Evolutionary conservation across 1,139 yeast genomes (phyloP), one percentile per base, ranked within the genome.

Genomic region (Eremothecium gossypii): DNA sequence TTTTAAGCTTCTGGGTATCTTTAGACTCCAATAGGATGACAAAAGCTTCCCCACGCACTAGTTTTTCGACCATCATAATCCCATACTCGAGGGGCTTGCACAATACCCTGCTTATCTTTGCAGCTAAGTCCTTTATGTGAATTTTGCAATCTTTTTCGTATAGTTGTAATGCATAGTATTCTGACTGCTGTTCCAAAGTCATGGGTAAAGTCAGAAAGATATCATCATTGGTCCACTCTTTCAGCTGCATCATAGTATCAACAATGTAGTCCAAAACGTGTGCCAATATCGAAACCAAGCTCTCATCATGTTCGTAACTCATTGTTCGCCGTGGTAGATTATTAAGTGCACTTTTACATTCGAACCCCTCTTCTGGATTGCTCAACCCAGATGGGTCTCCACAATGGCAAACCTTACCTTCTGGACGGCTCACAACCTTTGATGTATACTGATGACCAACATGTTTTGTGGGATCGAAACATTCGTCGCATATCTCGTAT

Each of bases 321-420:
- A 44, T 45, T 2, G 37, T 35, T 14, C 53, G 52, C 26, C 39
- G 41, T 1, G 27, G 36, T 7, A 42, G 46, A 60, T 96, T 89
- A 42, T 74, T 65, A 41, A 79, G 65, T 3, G 66, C 63, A 5
- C 58, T 60, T 28, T 67, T 71, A 79, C 95, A 89, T 0, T 41
- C 41, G 31, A 37, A 49, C 12, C 57, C 54, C 29, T 41, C 34
- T 7, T 40, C 39, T 10, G 54, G 48, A 26, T 49, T 45, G 36
- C 47, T 54, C 31, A 55, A 54, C 3, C 95, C 94, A 48, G 81
- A 85, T 0, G 74, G 70, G 57, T 91, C 96, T 2, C 97, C 96
- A 65, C 97, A 91, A 59, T 91, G 96, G 60, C 97, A 91, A 5
- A 87, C 87, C 1, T 96, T 96, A 4, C 96, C 95, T 49, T 80